Evolutionary conservation across 2,329 filamentous ascomycete genomes (phyloP).

Genomic region (Diaporthe humulicola): DNA sequence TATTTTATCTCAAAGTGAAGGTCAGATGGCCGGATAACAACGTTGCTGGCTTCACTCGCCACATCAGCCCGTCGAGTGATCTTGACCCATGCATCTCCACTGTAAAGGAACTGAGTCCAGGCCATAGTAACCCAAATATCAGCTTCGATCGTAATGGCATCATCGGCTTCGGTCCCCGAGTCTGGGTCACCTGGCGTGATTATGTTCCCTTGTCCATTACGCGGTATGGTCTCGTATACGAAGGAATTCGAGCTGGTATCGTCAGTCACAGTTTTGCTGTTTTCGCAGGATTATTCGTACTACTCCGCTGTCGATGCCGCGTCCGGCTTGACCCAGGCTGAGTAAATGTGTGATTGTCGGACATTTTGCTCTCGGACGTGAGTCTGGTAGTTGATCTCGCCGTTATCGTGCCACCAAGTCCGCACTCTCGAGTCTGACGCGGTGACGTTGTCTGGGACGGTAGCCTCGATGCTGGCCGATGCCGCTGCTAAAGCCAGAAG

Average conservation of each 20-base stretch:
- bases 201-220: slow-evolving; percentile 52
- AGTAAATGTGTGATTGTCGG: slow-evolving; percentile 41
- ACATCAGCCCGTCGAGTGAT: slow-evolving; percentile 42
- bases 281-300: background rate
- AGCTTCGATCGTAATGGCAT: slow-evolving; percentile 49
- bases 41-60: slow-evolving; percentile 42
- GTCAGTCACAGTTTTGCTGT: background rate
- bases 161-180: slow-evolving; percentile 42
- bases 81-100: slow-evolving; percentile 44
- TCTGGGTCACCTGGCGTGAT: slow-evolving; percentile 43
- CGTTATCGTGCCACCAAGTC: slow-evolving; percentile 42
- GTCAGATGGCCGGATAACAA: slow-evolving; percentile 47
- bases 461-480: background rate
- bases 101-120: slow-evolving; percentile 51
- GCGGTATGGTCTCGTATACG: slow-evolving; percentile 52
- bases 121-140: slow-evolving; percentile 50
- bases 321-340: slow-evolving; percentile 34
- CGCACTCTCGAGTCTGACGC: slow-evolving; percentile 8
- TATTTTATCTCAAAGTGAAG: slow-evolving; percentile 43
- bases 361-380: slow-evolving; percentile 37
- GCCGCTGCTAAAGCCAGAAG: background rate
- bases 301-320: background rate
- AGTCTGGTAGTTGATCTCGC: slow-evolving; percentile 40
- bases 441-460: slow-evolving; percentile 29
- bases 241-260: slow-evolving; percentile 45